Percentiles rank a stretch among this genome's conserved stretches.
Conservation (phyloP, 2,329 filamentous ascomycete genomes). For the Sclerotinia glacialis region DNA sequence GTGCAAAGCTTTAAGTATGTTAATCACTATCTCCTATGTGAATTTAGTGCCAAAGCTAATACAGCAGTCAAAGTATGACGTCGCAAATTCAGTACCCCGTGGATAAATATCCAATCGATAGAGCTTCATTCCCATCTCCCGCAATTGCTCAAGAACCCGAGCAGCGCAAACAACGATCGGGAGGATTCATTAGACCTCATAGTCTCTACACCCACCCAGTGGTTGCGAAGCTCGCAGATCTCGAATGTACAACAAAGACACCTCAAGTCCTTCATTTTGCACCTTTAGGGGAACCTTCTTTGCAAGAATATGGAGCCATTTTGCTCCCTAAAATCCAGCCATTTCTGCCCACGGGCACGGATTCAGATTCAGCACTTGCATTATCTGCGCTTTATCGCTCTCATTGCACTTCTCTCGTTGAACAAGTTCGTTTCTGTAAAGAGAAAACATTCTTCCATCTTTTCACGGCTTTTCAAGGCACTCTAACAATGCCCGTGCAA, state of each 20-base stretch:
- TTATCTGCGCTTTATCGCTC: conserved; percentile 86
- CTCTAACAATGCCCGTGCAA: conserved; percentile 92
- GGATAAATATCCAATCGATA: conserved; percentile 39
- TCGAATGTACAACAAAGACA: conserved; percentile 59
- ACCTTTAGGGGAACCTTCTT: conserved; percentile 52
- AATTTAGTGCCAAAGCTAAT: conserved; percentile 23
- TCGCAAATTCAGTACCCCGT: conserved; percentile 36
- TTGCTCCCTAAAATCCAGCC: conserved; percentile 80
- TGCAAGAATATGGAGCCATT: conserved; percentile 66
- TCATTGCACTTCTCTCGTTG: conserved; percentile 91
- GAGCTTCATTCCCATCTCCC: conserved; percentile 44
- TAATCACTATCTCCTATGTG: not conserved
- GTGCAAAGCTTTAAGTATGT: conserved; percentile 52
- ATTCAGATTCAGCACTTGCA: conserved; percentile 81
- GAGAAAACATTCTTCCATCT: conserved; percentile 96
- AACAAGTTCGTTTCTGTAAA: conserved; percentile 93
- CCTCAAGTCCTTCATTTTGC: conserved; percentile 59
- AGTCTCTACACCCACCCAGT: conserved; percentile 61
- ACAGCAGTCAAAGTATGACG: conserved; percentile 33
- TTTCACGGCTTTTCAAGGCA: conserved; percentile 93
- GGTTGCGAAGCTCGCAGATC: conserved; percentile 54
- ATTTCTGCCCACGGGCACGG: conserved; percentile 78
- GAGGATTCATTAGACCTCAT: conserved; percentile 42
- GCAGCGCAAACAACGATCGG: conserved; percentile 31
- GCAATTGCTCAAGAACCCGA: conserved; percentile 41